phyloP scores from a whole-genome alignment of 148 eudicot genomes.

The Diospyros lotus region DNA sequence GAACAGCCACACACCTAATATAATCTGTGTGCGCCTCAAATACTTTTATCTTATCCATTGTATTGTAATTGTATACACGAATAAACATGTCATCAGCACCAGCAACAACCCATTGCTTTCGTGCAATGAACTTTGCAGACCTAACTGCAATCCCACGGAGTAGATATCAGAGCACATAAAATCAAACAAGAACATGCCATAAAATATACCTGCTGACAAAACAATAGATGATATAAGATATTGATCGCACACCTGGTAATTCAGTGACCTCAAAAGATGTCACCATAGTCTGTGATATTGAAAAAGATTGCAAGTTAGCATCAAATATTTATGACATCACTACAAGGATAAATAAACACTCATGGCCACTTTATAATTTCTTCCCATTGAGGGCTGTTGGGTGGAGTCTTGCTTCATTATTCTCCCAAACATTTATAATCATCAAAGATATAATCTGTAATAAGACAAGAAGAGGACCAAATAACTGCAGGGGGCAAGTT shows the following conservation, averaged over 20 bases:
- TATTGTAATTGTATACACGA: slow-evolving; percentile 54
- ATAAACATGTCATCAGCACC: slow-evolving; percentile 49
- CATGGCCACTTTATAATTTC: no score
- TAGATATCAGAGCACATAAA: slow-evolving; percentile 1
- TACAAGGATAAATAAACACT: no score
- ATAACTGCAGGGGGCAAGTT: no score
- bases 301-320: not conserved
- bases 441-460: no score
- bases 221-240: no score
- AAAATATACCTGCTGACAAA: no score
- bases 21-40: slow-evolving; percentile 67
- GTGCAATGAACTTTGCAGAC: slow-evolving; percentile 50
- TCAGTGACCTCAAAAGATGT: slow-evolving; percentile 67
- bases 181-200: not conserved
- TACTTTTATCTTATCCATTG: slow-evolving; percentile 59
- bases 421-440: no score
- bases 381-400: no score
- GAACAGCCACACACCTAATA: slow-evolving; percentile 66
- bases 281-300: slow-evolving; percentile 43
- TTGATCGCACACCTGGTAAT: slow-evolving; percentile 43
- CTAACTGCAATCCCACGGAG: slow-evolving; percentile 30
- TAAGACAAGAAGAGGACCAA: no score
- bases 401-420: no score
- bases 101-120: slow-evolving; percentile 55
- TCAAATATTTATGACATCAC: no score